A percentile compares a stretch with the other conserved stretches of the same genome.
Conservation (phyloP, 1,284 basidiomycete species). For the Cerioporus squamosus region DNA sequence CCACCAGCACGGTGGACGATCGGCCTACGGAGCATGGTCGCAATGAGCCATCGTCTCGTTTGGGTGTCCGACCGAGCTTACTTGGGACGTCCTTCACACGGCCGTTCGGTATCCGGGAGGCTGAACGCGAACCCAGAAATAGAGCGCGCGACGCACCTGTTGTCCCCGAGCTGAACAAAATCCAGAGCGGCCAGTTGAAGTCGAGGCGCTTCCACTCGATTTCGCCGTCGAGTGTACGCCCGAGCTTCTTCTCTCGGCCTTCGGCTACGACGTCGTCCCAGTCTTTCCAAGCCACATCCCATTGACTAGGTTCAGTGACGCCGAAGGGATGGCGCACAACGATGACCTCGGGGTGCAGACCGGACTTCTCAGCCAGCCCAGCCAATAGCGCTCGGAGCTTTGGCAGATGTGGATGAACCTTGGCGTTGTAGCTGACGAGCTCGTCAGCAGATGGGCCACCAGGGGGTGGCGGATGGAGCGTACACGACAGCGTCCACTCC, state of each 20-base stretch:
- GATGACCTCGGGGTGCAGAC: conserved; percentile 55
- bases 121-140: conserved; percentile 3
- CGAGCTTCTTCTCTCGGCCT: conserved; percentile 49
- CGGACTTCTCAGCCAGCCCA: conserved; percentile 45
- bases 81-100: conserved; percentile 54
- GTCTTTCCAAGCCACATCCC: conserved; percentile 50
- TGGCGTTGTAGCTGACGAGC: conserved; percentile 64
- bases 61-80: conserved; percentile 34
- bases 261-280: conserved; percentile 63
- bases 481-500: conserved; percentile 75
- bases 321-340: conserved; percentile 53
- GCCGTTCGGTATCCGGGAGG: conserved; percentile 11
- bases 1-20: conserved; percentile 88
- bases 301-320: conserved; percentile 40
- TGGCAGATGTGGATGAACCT: conserved; percentile 69
- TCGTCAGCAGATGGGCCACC: not conserved
- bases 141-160: conserved; percentile 56
- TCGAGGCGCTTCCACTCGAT: conserved; percentile 62
- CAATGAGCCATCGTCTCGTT: conserved; percentile 12
- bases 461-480: conserved; percentile 22
- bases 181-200: conserved; percentile 88
- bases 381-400: conserved; percentile 64
- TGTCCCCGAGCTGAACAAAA: conserved; percentile 86
- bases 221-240: conserved; percentile 53
- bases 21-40: conserved; percentile 48